These are phyloP conservation scores for Furcasterigmium furcatum DNA, from an alignment of 2,329 filamentous ascomycete species.

Conservation along the genomic window DNA sequence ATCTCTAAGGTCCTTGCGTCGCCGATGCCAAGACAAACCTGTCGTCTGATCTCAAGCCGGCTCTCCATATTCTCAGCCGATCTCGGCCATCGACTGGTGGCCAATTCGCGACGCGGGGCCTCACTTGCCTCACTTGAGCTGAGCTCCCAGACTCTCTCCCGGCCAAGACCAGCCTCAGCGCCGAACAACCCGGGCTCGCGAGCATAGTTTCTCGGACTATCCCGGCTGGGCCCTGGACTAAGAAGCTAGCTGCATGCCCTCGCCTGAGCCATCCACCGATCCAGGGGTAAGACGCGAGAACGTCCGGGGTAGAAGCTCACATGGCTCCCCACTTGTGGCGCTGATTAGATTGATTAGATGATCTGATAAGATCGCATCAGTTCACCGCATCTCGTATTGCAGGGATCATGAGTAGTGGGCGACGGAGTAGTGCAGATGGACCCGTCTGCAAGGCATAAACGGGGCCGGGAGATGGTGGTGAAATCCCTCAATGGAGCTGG, in stretches of 20 bases:
- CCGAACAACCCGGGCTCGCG: background rate
- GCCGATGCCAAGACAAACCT: too few species aligned
- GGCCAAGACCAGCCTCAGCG: background rate
- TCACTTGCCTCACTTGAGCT: too few species aligned
- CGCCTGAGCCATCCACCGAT: background rate
- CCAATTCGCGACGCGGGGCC: too few species aligned
- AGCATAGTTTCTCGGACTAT: background rate
- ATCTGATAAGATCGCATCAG: slow-evolving; percentile 8
- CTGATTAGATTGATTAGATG: slow-evolving; percentile 9
- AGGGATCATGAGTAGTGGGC: background rate
- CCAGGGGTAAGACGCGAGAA: background rate
- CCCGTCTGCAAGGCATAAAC: background rate
- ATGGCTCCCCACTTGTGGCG: slow-evolving; percentile 1
- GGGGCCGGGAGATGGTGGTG: too few species aligned
- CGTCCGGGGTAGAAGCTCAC: background rate
- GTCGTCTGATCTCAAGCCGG: too few species aligned
- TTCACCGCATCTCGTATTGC: background rate
- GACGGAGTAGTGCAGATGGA: slow-evolving; percentile 3
- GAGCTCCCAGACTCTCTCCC: too few species aligned
- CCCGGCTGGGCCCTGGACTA: background rate
- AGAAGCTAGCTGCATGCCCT: background rate
- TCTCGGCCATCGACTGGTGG: too few species aligned
- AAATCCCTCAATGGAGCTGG: too few species aligned
- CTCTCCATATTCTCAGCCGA: too few species aligned
- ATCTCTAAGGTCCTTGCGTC: too few species aligned